Evolutionary conservation across 2,329 filamentous ascomycete species (phyloP), one percentile per base, ranked within the genome.

Genomic region (Dothideomycetidae sp.): DNA sequence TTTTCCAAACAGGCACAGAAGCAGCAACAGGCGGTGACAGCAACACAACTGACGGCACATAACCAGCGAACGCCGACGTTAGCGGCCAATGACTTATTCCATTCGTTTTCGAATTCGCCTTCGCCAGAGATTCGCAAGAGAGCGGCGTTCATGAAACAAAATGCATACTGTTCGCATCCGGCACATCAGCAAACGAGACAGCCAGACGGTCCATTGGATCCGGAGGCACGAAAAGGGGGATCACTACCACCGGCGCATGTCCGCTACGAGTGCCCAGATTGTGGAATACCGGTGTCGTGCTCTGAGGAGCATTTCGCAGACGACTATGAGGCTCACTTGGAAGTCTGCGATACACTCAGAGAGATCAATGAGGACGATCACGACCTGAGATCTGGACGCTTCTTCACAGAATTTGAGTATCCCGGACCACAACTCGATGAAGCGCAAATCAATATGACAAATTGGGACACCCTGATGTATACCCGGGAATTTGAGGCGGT

Each of bases 301-400:
- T 88, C 76, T 49, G 81, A 94, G 59, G 79, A 84, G 48, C 90
- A 98, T 57, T 96, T 88, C 81, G 84, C 81, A 55, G 84, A 92
- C 49, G 84, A 96, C 57, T 98, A 93, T 53, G 88, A 96, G 59
- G 71, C 77, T 12, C 90, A 98, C 58, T 59, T 98, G 43, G 74
- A 94, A 53, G 78, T 98, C 23, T 98, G 90, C 58, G 88, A 98
- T 52, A 81, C 81, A 0, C 64, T 98, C 40, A 70, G 80, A 46
- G 80, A 96, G 60, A 88, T 93, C 60, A 98, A 98, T 49, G 90
- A 98, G 62, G 90, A 98, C 53, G 90, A 98, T 49, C 92, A 98
- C 54, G 90, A 98, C 57, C 62, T 98, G 47, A 71, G 81, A 35
- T 93, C 84, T 12, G 90, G 90, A 3, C 73, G 90, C 17, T 80